A percentile compares a stretch with the other conserved stretches of the same genome.
phyloP scores from a whole-genome alignment of 441 rosid genomes.

The Eruca vesicaria region DNA sequence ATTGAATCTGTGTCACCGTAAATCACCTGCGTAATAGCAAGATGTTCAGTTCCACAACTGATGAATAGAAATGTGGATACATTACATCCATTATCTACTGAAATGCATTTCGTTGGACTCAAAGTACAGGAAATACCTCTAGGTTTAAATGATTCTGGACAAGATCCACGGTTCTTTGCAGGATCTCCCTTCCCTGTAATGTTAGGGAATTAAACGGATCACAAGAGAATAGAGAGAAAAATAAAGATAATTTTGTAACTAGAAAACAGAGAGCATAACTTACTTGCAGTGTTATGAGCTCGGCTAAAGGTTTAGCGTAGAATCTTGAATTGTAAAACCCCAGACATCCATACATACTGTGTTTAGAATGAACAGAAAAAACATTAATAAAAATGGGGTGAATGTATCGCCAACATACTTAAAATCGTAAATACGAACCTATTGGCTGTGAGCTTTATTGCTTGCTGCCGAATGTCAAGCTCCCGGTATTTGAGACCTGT shows the following conservation, averaged over 20 bases:
- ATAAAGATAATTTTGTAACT: neutral
- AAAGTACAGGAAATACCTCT: constrained; percentile 54
- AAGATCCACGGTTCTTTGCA: constrained; percentile 92
- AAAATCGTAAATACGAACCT: constrained; percentile 50
- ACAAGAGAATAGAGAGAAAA: neutral
- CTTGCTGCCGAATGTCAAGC: constrained; percentile 96
- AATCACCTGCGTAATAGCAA: constrained; percentile 64
- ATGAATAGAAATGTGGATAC: constrained; percentile 24
- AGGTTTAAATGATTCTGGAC: constrained; percentile 88
- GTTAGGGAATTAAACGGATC: constrained; percentile 6
- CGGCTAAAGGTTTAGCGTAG: constrained; percentile 97
- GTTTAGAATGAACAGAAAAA: constrained; percentile 5
- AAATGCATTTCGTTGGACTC: constrained; percentile 13
- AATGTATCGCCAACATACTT: neutral
- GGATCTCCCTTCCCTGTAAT: constrained; percentile 93
- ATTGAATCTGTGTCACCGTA: constrained; percentile 99
- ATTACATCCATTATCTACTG: constrained; percentile 8
- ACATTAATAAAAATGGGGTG: constrained; percentile 7
- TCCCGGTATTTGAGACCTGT: constrained; percentile 82
- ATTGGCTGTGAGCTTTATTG: constrained; percentile 94
- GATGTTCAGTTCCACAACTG: constrained; percentile 18
- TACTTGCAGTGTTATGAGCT: constrained; percentile 90
- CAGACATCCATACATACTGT: constrained; percentile 99
- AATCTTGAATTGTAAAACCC: constrained; percentile 97
- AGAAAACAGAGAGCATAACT: constrained; percentile 26